Percentiles rank a stretch among this genome's conserved stretches.
Conservation (phyloP, 768 basidiomycete species). For the Heimioporus sp. region DNA sequence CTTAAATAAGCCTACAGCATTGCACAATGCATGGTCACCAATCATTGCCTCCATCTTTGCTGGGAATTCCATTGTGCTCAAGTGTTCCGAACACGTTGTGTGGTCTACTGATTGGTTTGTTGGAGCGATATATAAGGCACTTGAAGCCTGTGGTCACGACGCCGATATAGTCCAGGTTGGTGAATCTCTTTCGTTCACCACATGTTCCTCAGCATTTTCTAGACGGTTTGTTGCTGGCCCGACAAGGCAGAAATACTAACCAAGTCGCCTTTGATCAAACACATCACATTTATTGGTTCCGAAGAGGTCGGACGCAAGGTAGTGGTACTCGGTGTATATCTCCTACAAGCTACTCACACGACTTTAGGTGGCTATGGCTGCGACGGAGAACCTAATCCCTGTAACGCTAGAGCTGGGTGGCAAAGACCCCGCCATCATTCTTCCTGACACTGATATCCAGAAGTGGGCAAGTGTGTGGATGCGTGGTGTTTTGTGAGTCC, state of each 20-base stretch:
- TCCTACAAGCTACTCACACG: neutral
- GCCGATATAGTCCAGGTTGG: slow-evolving; percentile 85
- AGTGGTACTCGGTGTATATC: slow-evolving; percentile 10
- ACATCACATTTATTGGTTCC: slow-evolving; percentile 94
- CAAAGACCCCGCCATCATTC: slow-evolving; percentile 90
- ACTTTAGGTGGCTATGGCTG: slow-evolving; percentile 72
- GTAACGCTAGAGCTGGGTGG: slow-evolving; percentile 94
- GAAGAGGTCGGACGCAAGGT: slow-evolving; percentile 76
- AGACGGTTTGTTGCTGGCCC: slow-evolving; percentile 87
- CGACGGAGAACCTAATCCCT: slow-evolving; percentile 84
- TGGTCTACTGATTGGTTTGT: slow-evolving; percentile 90
- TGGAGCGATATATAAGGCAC: slow-evolving; percentile 69
- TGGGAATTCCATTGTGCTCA: slow-evolving; percentile 87
- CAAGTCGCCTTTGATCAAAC: slow-evolving; percentile 74
- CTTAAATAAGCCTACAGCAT: slow-evolving; percentile 46
- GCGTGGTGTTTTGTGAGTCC: slow-evolving; percentile 85
- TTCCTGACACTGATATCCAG: slow-evolving; percentile 80
- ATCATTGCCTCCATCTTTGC: slow-evolving; percentile 89
- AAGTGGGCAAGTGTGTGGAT: slow-evolving; percentile 82
- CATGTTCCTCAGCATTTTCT: slow-evolving; percentile 8
- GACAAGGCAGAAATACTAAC: slow-evolving; percentile 84
- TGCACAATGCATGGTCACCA: slow-evolving; percentile 94
- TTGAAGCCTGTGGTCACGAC: slow-evolving; percentile 81
- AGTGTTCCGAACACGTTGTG: slow-evolving; percentile 89
- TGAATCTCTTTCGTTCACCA: neutral